Evolutionary conservation across 805 yeast genomes (phyloP).

Genomic region (Tetrapisispora arboricola): DNA sequence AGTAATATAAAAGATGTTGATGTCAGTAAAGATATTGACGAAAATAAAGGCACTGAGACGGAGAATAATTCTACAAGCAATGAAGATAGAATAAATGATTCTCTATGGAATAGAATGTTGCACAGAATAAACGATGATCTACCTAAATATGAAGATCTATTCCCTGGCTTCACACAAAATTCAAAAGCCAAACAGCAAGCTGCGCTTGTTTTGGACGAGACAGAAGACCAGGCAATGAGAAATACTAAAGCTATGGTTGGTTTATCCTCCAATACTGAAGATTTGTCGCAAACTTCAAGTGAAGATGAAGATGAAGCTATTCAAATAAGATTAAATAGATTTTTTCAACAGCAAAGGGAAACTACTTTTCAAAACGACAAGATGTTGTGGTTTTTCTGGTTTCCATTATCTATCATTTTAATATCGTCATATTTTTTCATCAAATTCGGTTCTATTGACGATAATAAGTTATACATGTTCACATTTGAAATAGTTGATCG

Average conservation of each 20-base stretch:
- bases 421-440: slow-evolving; percentile 36
- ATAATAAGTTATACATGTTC: slow-evolving; percentile 18
- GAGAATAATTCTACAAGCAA: neutral
- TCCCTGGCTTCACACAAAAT: slow-evolving; percentile 34
- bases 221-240: neutral
- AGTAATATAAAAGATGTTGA: neutral
- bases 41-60: neutral
- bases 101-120: slow-evolving; percentile 32
- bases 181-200: neutral
- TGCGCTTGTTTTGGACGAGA: neutral
- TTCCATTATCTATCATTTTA: slow-evolving; percentile 59
- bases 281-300: slow-evolving; percentile 22
- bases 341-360: slow-evolving; percentile 33
- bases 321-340: slow-evolving; percentile 30
- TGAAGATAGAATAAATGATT: slow-evolving; percentile 5
- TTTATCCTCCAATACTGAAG: slow-evolving; percentile 3
- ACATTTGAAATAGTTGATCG: slow-evolving; percentile 30
- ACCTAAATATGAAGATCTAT: slow-evolving; percentile 68
- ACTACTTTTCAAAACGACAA: slow-evolving; percentile 52
- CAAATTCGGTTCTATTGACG: slow-evolving; percentile 30
- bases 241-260: neutral
- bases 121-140: slow-evolving; percentile 36
- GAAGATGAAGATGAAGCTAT: slow-evolving; percentile 27
- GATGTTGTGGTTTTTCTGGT: slow-evolving; percentile 84
- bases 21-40: neutral